phyloP scores from a whole-genome alignment of 2,329 filamentous ascomycete species.

The Fusarium staphyleae region DNA sequence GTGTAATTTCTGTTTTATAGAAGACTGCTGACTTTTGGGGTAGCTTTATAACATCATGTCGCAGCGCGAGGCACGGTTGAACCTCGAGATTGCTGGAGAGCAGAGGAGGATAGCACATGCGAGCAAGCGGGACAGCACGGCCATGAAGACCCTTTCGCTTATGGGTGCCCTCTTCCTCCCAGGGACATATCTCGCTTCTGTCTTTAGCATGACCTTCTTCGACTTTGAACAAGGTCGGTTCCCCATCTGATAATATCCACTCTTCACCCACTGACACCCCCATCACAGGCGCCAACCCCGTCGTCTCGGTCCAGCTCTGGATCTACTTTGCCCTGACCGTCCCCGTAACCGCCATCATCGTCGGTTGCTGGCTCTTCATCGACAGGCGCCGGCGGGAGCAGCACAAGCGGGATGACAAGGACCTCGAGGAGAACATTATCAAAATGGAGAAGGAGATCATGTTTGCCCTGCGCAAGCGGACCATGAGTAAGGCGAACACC shows the following conservation, averaged over 20 bases:
- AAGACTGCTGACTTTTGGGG: conserved; percentile 11
- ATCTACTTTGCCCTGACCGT: conserved; percentile 69
- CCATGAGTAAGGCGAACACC: conserved; percentile 63
- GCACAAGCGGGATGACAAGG: conserved; percentile 57
- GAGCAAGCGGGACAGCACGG: conserved; percentile 67
- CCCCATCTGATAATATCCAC: background rate
- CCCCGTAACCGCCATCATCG: conserved; percentile 63
- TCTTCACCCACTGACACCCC: conserved; percentile 4
- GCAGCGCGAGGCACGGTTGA: conserved; percentile 69
- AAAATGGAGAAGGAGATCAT: conserved; percentile 65
- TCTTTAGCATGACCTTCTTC: conserved; percentile 73
- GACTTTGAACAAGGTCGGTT: conserved; percentile 60
- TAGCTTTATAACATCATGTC: conserved; percentile 72
- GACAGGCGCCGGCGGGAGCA: conserved; percentile 58
- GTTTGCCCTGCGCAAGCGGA: conserved; percentile 61
- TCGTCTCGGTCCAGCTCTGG: conserved; percentile 63
- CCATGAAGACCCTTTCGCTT: conserved; percentile 71
- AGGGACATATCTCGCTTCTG: conserved; percentile 67
- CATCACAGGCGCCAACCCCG: conserved; percentile 45
- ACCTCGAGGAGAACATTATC: conserved; percentile 62
- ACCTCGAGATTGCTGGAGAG: conserved; percentile 67
- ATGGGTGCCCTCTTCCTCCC: conserved; percentile 70
- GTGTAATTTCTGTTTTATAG: conserved; percentile 8
- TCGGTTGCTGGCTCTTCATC: conserved; percentile 62
- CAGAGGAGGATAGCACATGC: conserved; percentile 66